Conservation (phyloP, 768 basidiomycete genomes). For the Ramaria sp. region DNA sequence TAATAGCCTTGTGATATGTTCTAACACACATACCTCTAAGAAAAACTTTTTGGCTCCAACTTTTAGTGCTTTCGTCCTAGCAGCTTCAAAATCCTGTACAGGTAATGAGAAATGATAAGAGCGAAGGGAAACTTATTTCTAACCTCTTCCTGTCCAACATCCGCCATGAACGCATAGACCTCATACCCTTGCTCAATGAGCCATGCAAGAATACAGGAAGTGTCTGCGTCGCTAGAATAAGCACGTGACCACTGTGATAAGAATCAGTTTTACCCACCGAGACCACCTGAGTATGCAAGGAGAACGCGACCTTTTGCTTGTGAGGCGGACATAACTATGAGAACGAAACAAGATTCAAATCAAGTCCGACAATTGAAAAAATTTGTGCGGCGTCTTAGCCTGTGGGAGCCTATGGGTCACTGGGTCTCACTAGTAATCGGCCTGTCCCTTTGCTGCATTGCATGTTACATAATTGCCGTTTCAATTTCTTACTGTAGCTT, state of each 20-base stretch:
- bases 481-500: too few relatives aligned
- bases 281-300: slow-evolving; percentile 95
- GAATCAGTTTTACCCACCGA: slow-evolving; percentile 48
- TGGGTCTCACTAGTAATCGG: too few relatives aligned
- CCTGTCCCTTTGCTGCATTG: too few relatives aligned
- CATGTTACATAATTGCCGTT: too few relatives aligned
- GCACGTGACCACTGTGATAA: not conserved
- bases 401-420: not conserved
- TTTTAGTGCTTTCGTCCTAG: slow-evolving; percentile 75
- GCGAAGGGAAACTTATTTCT: not conserved
- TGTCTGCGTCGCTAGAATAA: slow-evolving; percentile 44
- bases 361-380: not conserved
- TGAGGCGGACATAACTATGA: slow-evolving; percentile 6
- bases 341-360: not conserved
- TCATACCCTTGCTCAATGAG: slow-evolving; percentile 97
- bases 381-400: not conserved
- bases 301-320: slow-evolving; percentile 70
- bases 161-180: slow-evolving; percentile 94
- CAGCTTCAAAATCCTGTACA: slow-evolving; percentile 82
- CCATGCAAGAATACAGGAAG: slow-evolving; percentile 98
- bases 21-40: slow-evolving; percentile 46
- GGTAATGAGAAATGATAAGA: not conserved
- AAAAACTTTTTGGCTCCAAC: slow-evolving; percentile 97
- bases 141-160: slow-evolving; percentile 88
- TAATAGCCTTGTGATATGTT: not conserved